Base-by-base conservation (phyloP, 768 basidiomycete species). In the Suillus spraguei region DNA sequence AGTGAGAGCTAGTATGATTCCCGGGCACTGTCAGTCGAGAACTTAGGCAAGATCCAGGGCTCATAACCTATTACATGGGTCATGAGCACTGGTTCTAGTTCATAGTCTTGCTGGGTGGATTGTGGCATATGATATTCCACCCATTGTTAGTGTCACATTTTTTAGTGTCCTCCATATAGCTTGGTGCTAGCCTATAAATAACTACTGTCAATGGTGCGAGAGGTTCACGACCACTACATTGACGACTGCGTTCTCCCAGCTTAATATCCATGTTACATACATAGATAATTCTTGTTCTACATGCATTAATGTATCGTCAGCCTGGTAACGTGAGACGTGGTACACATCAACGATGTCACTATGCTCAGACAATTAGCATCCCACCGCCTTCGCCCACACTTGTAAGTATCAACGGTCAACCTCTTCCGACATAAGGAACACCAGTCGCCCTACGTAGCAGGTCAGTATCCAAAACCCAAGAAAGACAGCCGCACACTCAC, bases 341-440 rank as follows among this genome's bases (percentile, higher is more conserved):
- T 52, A 32, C 17, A 32, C 17, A 32, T 52, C 16, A 32, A 52
- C 16, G 2, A 32, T 28, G 24, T 10, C 49, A 17, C 16, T 4
- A 50, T 17, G 9, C 50, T 32, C 32, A 32, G 16, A 20, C 9
- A 32, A 20, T 3, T 28, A 13, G 28, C 16, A 17, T 50, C 24
- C 24, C 3, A 13, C 22, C 11, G 24, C 28, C 49, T 9, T 28
- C 9, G 49, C 1, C 28, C 4, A 32, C 22, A 49, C 8, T 32
- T 17, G 42, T 5, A n/a, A 47, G 22, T 47, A 52, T 53, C 20
- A 11, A 20, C 5, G 28, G 32, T 78, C 61, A 81, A 24, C 83
- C 83, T n/a, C 83, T 73, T 13, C 83, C 83, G 4, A 80, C 79
- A 61, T 76, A 83, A 28, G 83, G 83, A 71, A 78, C 80, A 11